These are phyloP conservation scores for Globisporangium paroecandrum DNA, from an alignment of 352 stramenopile genomes.

Conservation along the genomic window DNA sequence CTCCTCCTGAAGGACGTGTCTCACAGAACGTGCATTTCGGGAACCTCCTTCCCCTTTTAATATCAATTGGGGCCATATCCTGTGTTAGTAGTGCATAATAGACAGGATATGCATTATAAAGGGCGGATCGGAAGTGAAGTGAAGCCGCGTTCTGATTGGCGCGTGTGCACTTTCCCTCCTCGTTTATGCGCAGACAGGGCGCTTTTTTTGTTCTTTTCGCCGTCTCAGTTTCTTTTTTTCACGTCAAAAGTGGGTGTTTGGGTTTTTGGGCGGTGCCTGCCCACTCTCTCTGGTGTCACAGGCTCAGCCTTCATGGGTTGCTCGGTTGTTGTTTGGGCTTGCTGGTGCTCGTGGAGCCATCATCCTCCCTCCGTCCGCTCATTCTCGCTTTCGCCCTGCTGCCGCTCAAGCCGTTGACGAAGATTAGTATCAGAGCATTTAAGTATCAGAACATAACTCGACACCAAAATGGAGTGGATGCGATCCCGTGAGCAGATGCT, in stretches of 20 bases:
- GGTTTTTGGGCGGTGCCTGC: background rate
- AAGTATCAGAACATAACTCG: background rate
- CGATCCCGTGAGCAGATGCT: slow-evolving; percentile 42
- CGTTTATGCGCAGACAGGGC: background rate
- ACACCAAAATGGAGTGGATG: slow-evolving; percentile 50
- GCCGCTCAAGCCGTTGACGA: background rate
- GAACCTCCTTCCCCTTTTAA: background rate
- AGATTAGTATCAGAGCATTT: background rate
- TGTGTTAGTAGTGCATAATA: background rate
- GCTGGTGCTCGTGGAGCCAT: slow-evolving; percentile 14
- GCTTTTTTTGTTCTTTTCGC: slow-evolving; percentile 3
- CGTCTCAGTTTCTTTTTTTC: slow-evolving; percentile 21
- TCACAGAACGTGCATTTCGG: background rate
- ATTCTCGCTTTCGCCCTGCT: slow-evolving; percentile 20
- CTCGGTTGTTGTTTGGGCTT: background rate
- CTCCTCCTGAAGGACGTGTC: slow-evolving; percentile 13
- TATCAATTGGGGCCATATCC: background rate
- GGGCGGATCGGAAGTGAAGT: background rate
- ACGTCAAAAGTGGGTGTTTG: slow-evolving; percentile 7
- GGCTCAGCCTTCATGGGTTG: background rate
- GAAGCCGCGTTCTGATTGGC: slow-evolving; percentile 5
- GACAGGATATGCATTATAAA: background rate
- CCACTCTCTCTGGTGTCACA: slow-evolving; percentile 10
- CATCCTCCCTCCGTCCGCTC: slow-evolving; percentile 4
- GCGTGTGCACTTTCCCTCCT: background rate